phyloP scores from a whole-genome alignment of 306 rosid genomes.

The Trifolium repens region DNA sequence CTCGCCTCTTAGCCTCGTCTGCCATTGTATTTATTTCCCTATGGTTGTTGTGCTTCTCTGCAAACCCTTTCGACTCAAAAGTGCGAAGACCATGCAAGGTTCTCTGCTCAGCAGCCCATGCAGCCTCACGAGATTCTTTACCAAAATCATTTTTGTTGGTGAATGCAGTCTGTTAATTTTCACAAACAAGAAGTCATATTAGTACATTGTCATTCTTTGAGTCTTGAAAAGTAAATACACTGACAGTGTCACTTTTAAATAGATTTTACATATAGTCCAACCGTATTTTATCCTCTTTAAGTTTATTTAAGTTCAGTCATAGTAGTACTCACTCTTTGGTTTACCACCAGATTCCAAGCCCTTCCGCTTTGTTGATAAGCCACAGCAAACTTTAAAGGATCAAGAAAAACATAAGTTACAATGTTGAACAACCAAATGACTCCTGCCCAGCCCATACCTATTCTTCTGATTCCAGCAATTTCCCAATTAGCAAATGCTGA shows the following conservation, averaged over 20 bases:
- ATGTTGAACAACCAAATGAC: conserved; percentile 68
- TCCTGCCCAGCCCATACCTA: conserved; percentile 76
- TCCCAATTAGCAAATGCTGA: conserved; percentile 56
- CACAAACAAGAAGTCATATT: conserved; percentile 22
- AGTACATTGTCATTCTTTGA: conserved; percentile 1
- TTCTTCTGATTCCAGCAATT: conserved; percentile 53
- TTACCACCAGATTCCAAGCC: conserved; percentile 69
- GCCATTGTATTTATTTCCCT: conserved; percentile 72
- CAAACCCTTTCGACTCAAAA: conserved; percentile 42
- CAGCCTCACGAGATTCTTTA: conserved; percentile 72
- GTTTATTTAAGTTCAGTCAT: conserved; percentile 12
- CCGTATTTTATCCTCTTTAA: not conserved
- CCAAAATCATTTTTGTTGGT: conserved; percentile 70
- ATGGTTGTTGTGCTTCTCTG: conserved; percentile 59
- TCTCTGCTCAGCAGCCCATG: conserved; percentile 77
- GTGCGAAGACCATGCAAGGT: conserved; percentile 71
- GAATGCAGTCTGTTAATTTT: conserved; percentile 72
- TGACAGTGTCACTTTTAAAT: not conserved
- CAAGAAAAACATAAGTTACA: conserved; percentile 59
- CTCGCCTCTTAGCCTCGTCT: conserved; percentile 77
- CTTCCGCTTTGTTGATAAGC: conserved; percentile 71
- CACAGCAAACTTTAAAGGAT: conserved; percentile 76
- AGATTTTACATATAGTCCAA: not conserved
- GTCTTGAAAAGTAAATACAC: not conserved
- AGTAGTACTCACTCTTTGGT: conserved; percentile 65